Conservation (phyloP, 1,284 basidiomycete species). For the Ganoderma boninense region DNA sequence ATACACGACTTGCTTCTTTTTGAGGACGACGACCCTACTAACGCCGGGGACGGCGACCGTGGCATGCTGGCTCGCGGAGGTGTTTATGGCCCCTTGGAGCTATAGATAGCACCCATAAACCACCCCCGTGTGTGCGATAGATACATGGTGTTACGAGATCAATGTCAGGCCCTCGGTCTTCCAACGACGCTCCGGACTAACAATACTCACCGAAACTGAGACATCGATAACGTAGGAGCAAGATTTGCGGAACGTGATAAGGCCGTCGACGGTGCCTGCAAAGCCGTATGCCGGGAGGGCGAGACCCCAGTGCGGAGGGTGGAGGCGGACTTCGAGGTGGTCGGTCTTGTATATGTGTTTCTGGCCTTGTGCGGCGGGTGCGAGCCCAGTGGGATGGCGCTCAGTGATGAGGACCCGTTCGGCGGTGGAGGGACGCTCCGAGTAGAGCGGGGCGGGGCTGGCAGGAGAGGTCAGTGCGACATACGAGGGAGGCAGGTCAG, state of each 20-base stretch:
- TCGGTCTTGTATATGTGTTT: constrained; percentile 50
- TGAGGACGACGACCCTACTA: constrained; percentile 38
- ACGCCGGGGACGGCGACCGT: constrained; percentile 37
- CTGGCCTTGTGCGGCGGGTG: constrained; percentile 33
- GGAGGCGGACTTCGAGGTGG: constrained; percentile 50
- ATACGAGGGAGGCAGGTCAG: constrained; percentile 30
- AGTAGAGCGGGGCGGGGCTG: constrained; percentile 36
- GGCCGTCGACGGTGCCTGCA: constrained; percentile 50
- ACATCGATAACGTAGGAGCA: constrained; percentile 47
- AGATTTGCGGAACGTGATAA: constrained; percentile 45
- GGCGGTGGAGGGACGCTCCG: constrained; percentile 30
- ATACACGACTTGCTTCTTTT: constrained; percentile 44
- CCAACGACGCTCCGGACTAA: neutral
- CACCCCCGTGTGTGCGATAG: neutral
- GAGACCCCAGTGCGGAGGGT: constrained; percentile 50
- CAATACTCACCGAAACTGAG: constrained; percentile 46
- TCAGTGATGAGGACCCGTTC: constrained; percentile 38
- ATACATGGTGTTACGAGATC: constrained; percentile 11
- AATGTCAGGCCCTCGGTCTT: neutral
- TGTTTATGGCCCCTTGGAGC: constrained; percentile 51
- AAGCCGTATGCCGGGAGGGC: constrained; percentile 52
- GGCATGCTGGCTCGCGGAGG: constrained; percentile 42
- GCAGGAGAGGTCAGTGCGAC: constrained; percentile 15
- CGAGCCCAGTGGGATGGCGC: constrained; percentile 22
- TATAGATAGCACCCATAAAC: constrained; percentile 27